Evolutionary conservation across 495 filamentous ascomycete species (phyloP), one percentile per base, ranked within the genome.

Genomic region (Penicillium alfredii): DNA sequence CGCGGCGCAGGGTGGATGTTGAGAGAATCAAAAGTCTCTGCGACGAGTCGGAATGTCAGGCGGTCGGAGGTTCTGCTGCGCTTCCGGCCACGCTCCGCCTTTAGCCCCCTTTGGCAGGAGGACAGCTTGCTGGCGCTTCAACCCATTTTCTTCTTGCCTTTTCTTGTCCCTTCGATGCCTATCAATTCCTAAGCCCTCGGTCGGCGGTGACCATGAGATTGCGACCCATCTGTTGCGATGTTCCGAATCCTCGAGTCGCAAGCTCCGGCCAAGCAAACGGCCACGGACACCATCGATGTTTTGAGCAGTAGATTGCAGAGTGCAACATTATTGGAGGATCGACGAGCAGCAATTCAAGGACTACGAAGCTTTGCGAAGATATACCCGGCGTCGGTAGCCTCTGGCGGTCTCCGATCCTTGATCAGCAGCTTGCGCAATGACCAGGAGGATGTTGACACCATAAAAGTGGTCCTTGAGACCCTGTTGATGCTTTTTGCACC

Each of bases 301-400:
- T 73, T 96, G 28, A 90, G 83, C 64, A 79, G 80, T 51, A 84
- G 92, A 35, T 76, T 98, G 18, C 79, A 82, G 47, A 89, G 80
- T 39, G 86, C 87, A 19, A 94, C 86, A 1, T 73, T 98, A 12
- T 74, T 97, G 22, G 92, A 98, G 64, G 92, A 98, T 63, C 81
- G 92, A 32, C 81, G 92, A 38, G 87, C 84, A 35, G 89, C 92
- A 27, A 93, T 97, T 32, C 76, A 94, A 38, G 92, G 92, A 19
- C 71, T 98, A 21, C 76, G 93, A 42, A 94, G 88, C 69, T 96
- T 98, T 62, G 87, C 92, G 19, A 94, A 94, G 58, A 77, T 88
- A 35, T 97, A 89, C 54, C 93, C 94, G 20, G 92, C 94, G 14
- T 89, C 86, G 8, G 92, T 98, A n/a, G 88, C 92, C 8, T 94